Base-by-base conservation (phyloP, 2,329 filamentous ascomycete species). In the Domatiomyces globalis region DNA sequence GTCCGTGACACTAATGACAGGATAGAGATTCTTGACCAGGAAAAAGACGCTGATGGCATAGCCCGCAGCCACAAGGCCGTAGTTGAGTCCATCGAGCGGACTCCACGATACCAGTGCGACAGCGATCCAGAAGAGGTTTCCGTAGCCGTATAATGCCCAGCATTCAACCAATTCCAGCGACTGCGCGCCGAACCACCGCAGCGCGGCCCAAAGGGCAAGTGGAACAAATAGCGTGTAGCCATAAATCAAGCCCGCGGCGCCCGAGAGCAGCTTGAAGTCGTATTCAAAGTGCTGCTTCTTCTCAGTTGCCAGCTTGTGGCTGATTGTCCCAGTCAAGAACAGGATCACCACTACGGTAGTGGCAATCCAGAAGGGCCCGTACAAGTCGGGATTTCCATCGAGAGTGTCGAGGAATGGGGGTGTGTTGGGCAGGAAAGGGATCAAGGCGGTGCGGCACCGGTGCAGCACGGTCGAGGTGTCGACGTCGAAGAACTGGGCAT, bases 331-430 rank as follows among this genome's bases (percentile, higher is more conserved):
- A 1, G 90, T 92, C 45, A 98, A 68, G 70, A 98, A 98, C 29
- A 98, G 71, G 54, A 98, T 96, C 57, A 98, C 78, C 10, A 98
- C 84, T 8, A 98, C 92, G 0, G 92, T 96, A 0, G 92, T 96
- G 8, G 92, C 92, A 70, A 98, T 96, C 92, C 92, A 98, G 65
- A 96, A 88, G 1, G 92, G 92, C 1, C 90, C 90, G 73, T 98
- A 98, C 33, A 98, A 73, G 65, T 98, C 92, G 1, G 92, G 87
- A 67, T 96, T 96, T 18, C 92, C 92, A 66, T 98, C 92, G 25
- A 98, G 78, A 36, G 96, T 87, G 65, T 98, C 92, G 57, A 98
- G 82, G 71, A 98, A 98, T 73, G 95, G 95, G 0, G 56, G 51
- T 52, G 84, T 84, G 56, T 87, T 83, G 45, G 92, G 92, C 69